phyloP scores from a whole-genome alignment of 495 filamentous ascomycete genomes.

The Penicillium goetzii region DNA sequence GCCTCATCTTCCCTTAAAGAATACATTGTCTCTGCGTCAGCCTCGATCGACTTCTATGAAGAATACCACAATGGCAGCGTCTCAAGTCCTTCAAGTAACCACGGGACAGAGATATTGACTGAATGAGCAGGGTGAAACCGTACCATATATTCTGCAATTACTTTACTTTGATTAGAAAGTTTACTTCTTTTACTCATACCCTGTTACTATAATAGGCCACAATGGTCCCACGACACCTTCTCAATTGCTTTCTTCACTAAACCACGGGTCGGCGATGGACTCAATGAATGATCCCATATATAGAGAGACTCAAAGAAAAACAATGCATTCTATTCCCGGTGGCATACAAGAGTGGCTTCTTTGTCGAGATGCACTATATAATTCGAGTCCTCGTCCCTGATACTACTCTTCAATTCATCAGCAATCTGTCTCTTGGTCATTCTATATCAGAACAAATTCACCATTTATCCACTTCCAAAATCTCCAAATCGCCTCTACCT shows the following conservation, averaged over 20 bases:
- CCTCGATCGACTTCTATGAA: neutral
- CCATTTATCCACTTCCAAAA: neutral
- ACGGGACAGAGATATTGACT: neutral
- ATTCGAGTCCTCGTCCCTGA: neutral
- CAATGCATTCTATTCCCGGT: neutral
- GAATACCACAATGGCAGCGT: neutral
- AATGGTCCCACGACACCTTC: neutral
- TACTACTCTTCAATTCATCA: neutral
- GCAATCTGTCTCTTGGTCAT: neutral
- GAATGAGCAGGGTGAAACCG: neutral
- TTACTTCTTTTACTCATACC: neutral
- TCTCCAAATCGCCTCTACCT: neutral
- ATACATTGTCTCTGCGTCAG: constrained; percentile 2
- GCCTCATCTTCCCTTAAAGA: neutral
- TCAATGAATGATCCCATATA: neutral
- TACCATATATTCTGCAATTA: neutral
- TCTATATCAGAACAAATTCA: neutral
- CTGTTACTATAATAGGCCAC: neutral
- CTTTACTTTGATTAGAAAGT: neutral
- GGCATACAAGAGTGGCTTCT: neutral
- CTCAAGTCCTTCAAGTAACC: neutral
- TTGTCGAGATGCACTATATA: neutral
- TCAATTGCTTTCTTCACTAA: neutral
- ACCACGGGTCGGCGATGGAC: neutral
- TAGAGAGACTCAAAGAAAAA: neutral